phyloP scores from a whole-genome alignment of 2,329 filamentous ascomycete genomes.

The Myriosclerotinia curreyana region DNA sequence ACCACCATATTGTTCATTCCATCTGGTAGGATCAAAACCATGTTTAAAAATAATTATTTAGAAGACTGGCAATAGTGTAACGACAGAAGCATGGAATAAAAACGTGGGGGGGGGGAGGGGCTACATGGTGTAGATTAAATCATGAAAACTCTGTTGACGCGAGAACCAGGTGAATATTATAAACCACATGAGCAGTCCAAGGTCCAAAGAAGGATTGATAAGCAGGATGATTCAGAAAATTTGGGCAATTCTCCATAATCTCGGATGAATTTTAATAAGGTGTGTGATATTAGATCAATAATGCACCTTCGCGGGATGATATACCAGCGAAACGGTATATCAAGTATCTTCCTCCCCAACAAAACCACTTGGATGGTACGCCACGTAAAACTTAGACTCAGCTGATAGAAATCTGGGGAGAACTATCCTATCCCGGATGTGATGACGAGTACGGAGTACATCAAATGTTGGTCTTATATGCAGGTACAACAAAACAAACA shows the following conservation, averaged over 20 bases:
- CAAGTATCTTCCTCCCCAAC: background rate
- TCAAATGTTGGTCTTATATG: background rate
- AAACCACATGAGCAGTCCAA: background rate
- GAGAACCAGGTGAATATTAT: background rate
- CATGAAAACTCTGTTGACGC: background rate
- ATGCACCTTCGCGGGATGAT: background rate
- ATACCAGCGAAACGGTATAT: background rate
- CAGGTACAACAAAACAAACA: background rate
- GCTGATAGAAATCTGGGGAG: background rate
- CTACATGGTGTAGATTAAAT: constrained; percentile 6
- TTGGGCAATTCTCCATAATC: background rate
- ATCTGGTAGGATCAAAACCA: constrained; percentile 8
- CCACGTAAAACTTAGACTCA: background rate
- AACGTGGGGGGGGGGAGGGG: background rate
- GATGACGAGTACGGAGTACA: background rate
- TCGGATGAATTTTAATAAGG: background rate
- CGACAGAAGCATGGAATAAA: background rate
- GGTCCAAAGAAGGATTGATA: no score
- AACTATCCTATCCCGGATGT: background rate
- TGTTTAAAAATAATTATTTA: background rate
- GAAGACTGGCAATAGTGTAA: background rate
- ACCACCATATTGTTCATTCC: constrained; percentile 6
- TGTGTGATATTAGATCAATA: constrained; percentile 1
- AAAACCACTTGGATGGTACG: background rate
- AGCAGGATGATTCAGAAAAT: background rate